A percentile compares a stretch with the other conserved stretches of the same genome.
Conservation (phyloP, 805 yeast species). For the Saturnispora kantuleensis region DNA sequence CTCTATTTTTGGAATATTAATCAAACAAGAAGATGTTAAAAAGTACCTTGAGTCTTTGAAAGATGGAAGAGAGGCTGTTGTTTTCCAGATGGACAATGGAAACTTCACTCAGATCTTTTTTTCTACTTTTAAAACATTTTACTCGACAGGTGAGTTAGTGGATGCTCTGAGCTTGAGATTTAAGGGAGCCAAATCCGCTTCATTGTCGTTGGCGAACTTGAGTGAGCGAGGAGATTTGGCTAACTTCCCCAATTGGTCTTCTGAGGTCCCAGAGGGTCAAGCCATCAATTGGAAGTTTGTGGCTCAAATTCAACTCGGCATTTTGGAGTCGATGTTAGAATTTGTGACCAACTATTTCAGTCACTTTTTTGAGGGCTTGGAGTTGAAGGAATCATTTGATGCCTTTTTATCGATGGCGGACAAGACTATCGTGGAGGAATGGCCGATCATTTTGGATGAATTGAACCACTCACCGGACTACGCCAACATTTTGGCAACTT, state of each 20-base stretch:
- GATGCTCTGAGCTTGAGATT: slow-evolving; percentile 47
- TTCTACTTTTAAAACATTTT: slow-evolving; percentile 58
- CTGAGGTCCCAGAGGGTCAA: slow-evolving; percentile 26
- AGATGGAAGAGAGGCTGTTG: slow-evolving; percentile 15
- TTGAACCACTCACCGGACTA: slow-evolving; percentile 16
- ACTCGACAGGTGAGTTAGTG: slow-evolving; percentile 44
- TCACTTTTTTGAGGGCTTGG: slow-evolving; percentile 63
- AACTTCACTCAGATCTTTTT: slow-evolving; percentile 58
- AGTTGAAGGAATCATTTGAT: slow-evolving; percentile 48
- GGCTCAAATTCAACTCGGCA: slow-evolving; percentile 72
- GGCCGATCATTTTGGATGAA: slow-evolving; percentile 32
- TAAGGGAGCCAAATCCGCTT: slow-evolving; percentile 52
- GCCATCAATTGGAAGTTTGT: slow-evolving; percentile 56
- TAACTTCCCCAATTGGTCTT: slow-evolving; percentile 49
- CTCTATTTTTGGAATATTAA: slow-evolving; percentile 40
- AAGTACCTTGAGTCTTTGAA: slow-evolving; percentile 23
- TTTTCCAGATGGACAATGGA: slow-evolving; percentile 51
- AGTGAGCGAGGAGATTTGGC: background rate
- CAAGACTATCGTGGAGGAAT: slow-evolving; percentile 45
- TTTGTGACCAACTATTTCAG: slow-evolving; percentile 64
- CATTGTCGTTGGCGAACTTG: slow-evolving; percentile 35
- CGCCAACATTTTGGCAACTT: slow-evolving; percentile 16
- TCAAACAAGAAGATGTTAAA: slow-evolving; percentile 35
- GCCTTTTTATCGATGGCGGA: slow-evolving; percentile 60
- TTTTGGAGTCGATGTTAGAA: slow-evolving; percentile 63